A percentile compares a stretch with the other conserved stretches of the same genome.
Evolutionary conservation across 2,329 filamentous ascomycete species (phyloP).

Genomic region (Colletotrichum chlorophyti): DNA sequence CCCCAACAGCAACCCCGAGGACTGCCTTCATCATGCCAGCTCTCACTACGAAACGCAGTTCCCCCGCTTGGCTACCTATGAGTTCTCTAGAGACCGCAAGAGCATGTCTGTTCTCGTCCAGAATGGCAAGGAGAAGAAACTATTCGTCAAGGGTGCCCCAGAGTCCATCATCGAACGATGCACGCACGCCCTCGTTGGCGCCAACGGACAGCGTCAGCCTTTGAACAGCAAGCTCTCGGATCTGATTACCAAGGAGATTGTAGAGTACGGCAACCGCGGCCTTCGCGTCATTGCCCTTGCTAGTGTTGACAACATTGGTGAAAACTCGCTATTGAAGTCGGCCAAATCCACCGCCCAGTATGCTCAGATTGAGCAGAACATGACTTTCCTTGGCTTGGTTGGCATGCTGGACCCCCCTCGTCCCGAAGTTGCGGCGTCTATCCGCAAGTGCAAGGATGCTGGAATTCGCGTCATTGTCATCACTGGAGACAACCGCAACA

Average conservation of each 20-base stretch:
- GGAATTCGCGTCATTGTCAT: slow-evolving; percentile 98
- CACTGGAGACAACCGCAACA: slow-evolving; percentile 97
- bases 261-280: slow-evolving; percentile 89
- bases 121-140: slow-evolving; percentile 72
- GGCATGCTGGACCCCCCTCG: slow-evolving; percentile 97
- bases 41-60: slow-evolving; percentile 81
- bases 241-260: slow-evolving; percentile 78
- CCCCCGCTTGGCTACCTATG: slow-evolving; percentile 83
- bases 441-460: slow-evolving; percentile 87
- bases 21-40: slow-evolving; percentile 83
- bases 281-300: slow-evolving; percentile 95
- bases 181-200: slow-evolving; percentile 79
- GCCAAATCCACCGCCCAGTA: slow-evolving; percentile 89
- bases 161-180: slow-evolving; percentile 95
- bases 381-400: slow-evolving; percentile 92
- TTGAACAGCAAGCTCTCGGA: slow-evolving; percentile 73
- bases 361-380: slow-evolving; percentile 84
- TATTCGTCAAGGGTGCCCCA: slow-evolving; percentile 95
- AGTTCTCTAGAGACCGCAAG: slow-evolving; percentile 97
- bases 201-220: slow-evolving; percentile 77
- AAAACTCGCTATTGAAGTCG: slow-evolving; percentile 71
- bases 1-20: slow-evolving; percentile 54
- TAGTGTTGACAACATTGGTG: slow-evolving; percentile 76
- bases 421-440: slow-evolving; percentile 85
- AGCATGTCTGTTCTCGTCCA: slow-evolving; percentile 97